These are phyloP conservation scores for Ballota nigra DNA, from an alignment of 257 asterid genomes.

Conservation along the genomic window DNA sequence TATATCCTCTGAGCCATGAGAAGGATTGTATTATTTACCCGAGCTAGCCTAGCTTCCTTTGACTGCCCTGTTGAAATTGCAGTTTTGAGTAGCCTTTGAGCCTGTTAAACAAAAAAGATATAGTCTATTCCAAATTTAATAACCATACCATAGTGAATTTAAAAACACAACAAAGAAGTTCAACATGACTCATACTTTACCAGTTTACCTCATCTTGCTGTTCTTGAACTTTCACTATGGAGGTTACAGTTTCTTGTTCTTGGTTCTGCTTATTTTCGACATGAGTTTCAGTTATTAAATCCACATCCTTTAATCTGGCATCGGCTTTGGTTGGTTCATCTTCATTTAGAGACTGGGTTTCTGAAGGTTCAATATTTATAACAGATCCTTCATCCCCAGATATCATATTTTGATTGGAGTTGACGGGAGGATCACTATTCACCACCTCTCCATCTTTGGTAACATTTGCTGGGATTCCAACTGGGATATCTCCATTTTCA, in stretches of 20 bases:
- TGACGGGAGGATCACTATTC: constrained; percentile 39
- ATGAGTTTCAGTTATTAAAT: constrained; percentile 43
- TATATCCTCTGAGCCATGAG: constrained; percentile 17
- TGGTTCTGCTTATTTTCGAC: constrained; percentile 46
- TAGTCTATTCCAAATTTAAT: constrained; percentile 25
- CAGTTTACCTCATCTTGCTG: constrained; percentile 97
- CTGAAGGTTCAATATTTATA: constrained; percentile 35
- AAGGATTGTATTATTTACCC: constrained; percentile 52
- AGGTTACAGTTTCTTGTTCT: constrained; percentile 44
- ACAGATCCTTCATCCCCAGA: constrained; percentile 40
- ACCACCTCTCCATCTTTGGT: constrained; percentile 38
- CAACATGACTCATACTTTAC: constrained; percentile 36
- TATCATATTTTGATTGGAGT: constrained; percentile 40
- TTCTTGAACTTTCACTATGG: constrained; percentile 70
- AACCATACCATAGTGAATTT: constrained; percentile 21
- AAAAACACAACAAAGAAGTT: constrained; percentile 14
- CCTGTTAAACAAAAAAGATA: constrained; percentile 55
- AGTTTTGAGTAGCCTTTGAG: constrained; percentile 91
- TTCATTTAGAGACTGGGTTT: constrained; percentile 39
- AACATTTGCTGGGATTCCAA: constrained; percentile 34
- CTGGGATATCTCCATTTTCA: constrained; percentile 36
- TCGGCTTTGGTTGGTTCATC: constrained; percentile 42
- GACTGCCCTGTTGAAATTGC: constrained; percentile 89
- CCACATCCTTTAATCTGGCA: constrained; percentile 36
- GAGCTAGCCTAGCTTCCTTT: constrained; percentile 95